Evolutionary conservation across 371 early-diverging fungal species (phyloP).

Genomic region (Rhizopus stolonifer): DNA sequence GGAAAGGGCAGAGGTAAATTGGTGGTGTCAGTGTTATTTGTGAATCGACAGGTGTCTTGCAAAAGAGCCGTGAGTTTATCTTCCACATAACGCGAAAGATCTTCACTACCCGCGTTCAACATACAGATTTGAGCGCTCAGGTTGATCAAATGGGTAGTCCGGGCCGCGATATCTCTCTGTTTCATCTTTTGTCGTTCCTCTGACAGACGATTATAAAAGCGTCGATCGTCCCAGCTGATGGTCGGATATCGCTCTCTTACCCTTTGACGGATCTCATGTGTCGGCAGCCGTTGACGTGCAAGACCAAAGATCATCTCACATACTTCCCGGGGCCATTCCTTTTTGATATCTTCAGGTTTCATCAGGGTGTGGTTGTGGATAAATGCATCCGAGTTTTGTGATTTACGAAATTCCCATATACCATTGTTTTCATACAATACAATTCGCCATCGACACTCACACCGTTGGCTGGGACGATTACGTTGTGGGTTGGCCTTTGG

Average conservation of each 20-base stretch:
- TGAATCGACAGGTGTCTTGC: conserved; percentile 36
- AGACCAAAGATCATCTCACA: conserved; percentile 56
- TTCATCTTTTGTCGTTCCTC: conserved; percentile 63
- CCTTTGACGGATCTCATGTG: conserved; percentile 56
- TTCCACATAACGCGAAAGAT: conserved; percentile 50
- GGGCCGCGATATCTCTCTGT: conserved; percentile 50
- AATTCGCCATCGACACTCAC: conserved; percentile 68
- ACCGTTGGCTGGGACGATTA: conserved; percentile 59
- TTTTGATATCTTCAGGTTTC: conserved; percentile 62
- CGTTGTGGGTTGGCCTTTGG: conserved; percentile 58
- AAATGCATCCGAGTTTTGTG: conserved; percentile 58
- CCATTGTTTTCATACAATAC: conserved; percentile 55
- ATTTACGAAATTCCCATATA: conserved; percentile 60
- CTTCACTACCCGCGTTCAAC: conserved; percentile 45
- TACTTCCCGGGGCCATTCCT: conserved; percentile 60
- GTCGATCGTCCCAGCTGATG: conserved; percentile 62
- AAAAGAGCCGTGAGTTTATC: conserved; percentile 41
- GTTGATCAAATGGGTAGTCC: conserved; percentile 47
- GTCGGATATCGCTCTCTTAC: conserved; percentile 55
- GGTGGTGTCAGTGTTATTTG: conserved; percentile 18
- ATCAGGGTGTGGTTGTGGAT: conserved; percentile 60
- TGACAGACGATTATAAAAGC: conserved; percentile 63
- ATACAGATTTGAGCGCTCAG: conserved; percentile 38
- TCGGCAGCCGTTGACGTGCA: conserved; percentile 53
- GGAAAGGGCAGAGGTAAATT: conserved; percentile 16